These are phyloP conservation scores for Mycena sp. DNA, from an alignment of 1,284 basidiomycete genomes.

Conservation along the genomic window DNA sequence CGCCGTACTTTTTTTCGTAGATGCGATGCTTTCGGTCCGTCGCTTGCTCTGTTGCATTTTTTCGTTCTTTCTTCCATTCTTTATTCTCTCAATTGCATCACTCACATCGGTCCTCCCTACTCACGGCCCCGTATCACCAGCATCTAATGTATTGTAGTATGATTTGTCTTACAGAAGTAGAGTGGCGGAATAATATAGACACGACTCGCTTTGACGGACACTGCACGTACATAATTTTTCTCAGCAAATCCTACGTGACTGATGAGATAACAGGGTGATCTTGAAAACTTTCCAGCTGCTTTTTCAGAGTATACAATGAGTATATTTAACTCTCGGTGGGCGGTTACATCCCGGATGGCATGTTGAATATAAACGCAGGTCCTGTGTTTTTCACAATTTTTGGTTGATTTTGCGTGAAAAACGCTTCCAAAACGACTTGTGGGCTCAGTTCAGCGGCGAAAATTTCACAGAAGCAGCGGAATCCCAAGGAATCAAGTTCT, in stretches of 20 bases:
- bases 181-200: conserved; percentile 24
- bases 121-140: conserved; percentile 27
- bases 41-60: neutral
- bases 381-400: too few species aligned
- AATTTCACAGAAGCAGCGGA: too few species aligned
- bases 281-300: too few species aligned
- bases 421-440: too few species aligned
- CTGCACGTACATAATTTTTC: neutral
- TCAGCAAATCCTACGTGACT: neutral
- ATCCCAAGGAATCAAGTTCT: too few species aligned
- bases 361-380: too few species aligned
- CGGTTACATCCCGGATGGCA: too few species aligned
- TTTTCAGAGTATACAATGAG: too few species aligned
- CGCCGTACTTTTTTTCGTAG: conserved; percentile 91
- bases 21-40: neutral
- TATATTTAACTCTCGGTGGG: too few species aligned
- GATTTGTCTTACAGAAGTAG: conserved; percentile 10
- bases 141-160: conserved; percentile 29
- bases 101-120: conserved; percentile 18
- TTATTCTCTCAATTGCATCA: conserved; percentile 12
- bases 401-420: too few species aligned
- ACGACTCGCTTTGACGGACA: neutral
- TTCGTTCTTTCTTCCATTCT: neutral
- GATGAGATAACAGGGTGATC: neutral
- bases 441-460: too few species aligned